These are phyloP conservation scores for Colletotrichum shisoi DNA, from an alignment of 2,329 filamentous ascomycete species.

Conservation along the genomic window DNA sequence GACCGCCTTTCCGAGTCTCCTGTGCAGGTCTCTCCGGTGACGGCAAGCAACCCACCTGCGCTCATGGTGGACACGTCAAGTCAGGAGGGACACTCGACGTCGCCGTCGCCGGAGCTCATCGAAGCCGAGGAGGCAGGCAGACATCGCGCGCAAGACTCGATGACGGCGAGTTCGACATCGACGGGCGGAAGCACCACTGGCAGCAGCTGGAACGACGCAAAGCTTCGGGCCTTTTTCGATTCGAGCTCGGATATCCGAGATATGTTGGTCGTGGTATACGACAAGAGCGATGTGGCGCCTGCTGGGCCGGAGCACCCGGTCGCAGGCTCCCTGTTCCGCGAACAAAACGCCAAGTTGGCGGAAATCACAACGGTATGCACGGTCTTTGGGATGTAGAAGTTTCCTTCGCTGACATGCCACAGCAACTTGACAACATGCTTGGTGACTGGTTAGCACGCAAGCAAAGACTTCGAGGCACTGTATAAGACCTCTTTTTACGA, in stretches of 20 bases:
- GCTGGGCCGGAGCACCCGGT: conserved; percentile 86
- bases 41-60: conserved; percentile 65
- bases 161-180: conserved; percentile 61
- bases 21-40: conserved; percentile 68
- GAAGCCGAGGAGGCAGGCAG: conserved; percentile 55
- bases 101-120: conserved; percentile 69
- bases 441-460: conserved; percentile 80
- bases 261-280: conserved; percentile 88
- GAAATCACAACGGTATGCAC: conserved; percentile 79
- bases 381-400: background rate
- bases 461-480: conserved; percentile 65
- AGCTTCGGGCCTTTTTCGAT: conserved; percentile 88
- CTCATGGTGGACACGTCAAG: conserved; percentile 76
- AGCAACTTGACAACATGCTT: conserved; percentile 87
- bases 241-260: conserved; percentile 89
- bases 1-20: conserved; percentile 73
- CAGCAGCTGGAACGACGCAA: conserved; percentile 84
- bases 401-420: conserved; percentile 41
- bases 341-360: conserved; percentile 84
- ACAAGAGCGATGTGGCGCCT: conserved; percentile 83
- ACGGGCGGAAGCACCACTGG: conserved; percentile 55
- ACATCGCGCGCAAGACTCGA: conserved; percentile 56
- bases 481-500: conserved; percentile 46
- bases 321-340: conserved; percentile 79
- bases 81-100: conserved; percentile 71